These are phyloP conservation scores for Golubevia pallescens DNA, from an alignment of 1,284 basidiomycete genomes.

Conservation along the genomic window DNA sequence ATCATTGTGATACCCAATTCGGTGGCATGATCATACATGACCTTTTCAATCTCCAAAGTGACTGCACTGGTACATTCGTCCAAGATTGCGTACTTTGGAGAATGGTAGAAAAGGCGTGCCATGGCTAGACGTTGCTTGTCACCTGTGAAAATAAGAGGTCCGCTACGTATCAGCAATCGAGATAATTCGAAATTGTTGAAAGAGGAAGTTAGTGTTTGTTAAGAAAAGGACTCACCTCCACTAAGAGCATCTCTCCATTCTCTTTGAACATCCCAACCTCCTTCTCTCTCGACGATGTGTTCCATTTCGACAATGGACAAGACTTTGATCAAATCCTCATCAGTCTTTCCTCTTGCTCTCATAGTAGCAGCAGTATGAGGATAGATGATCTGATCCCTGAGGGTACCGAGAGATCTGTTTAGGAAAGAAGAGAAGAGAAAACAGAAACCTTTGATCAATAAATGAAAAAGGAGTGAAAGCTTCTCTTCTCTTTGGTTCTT, in stretches of 20 bases:
- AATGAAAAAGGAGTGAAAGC: too few species aligned
- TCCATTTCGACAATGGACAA: conserved; percentile 85
- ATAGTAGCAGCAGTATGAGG: conserved; percentile 66
- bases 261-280: conserved; percentile 84
- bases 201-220: conserved; percentile 10
- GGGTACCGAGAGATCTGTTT: conserved; percentile 78
- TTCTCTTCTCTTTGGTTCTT: too few species aligned
- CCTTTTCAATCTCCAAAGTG: conserved; percentile 86
- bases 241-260: conserved; percentile 94
- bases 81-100: conserved; percentile 93
- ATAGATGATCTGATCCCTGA: conserved; percentile 84
- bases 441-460: too few species aligned
- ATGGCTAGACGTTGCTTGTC: conserved; percentile 83
- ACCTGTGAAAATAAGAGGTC: too few species aligned
- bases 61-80: conserved; percentile 96
- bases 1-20: conserved; percentile 59
- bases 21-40: conserved; percentile 95
- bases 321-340: conserved; percentile 77
- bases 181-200: conserved; percentile 16
- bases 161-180: conserved; percentile 29
- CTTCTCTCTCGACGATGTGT: conserved; percentile 88
- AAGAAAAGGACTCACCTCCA: conserved; percentile 72
- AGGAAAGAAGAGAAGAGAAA: too few species aligned
- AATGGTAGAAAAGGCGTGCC: conserved; percentile 94
- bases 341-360: conserved; percentile 66